Conservation (phyloP, 306 rosid genomes). For the Hippophae rhamnoides region DNA sequence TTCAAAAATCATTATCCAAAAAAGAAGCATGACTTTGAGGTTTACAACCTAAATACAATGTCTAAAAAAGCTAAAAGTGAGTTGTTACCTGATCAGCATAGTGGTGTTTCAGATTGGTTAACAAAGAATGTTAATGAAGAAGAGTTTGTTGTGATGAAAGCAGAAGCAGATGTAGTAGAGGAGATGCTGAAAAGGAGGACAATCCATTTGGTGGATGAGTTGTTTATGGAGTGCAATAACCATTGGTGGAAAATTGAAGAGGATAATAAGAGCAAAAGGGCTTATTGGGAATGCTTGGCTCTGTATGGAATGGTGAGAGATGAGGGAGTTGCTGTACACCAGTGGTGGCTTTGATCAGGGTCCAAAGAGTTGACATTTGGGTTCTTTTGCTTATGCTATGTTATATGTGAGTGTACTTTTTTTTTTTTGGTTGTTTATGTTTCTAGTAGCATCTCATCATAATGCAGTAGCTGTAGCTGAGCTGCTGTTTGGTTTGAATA, state of each 20-base stretch:
- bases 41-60: constrained; percentile 17
- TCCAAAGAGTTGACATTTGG: too few species aligned
- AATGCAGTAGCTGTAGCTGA: too few species aligned
- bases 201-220: constrained; percentile 48
- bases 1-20: constrained; percentile 44
- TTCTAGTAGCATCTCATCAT: too few species aligned
- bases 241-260: constrained; percentile 47
- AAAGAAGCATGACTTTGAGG: constrained; percentile 40
- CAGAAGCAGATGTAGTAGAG: constrained; percentile 51
- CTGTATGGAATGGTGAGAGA: constrained; percentile 60
- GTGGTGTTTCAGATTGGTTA: constrained; percentile 39
- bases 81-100: background rate
- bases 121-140: constrained; percentile 34
- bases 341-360: constrained; percentile 35
- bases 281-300: constrained; percentile 60
- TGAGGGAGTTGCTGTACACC: constrained; percentile 64
- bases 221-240: constrained; percentile 59
- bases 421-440: too few species aligned
- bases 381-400: too few species aligned
- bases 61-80: constrained; percentile 11
- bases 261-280: constrained; percentile 30
- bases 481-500: too few species aligned
- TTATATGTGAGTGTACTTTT: too few species aligned
- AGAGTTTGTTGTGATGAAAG: constrained; percentile 63
- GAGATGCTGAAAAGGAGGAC: constrained; percentile 38